Evolutionary conservation across 176 grass and related monocot species (phyloP), one percentile per base, ranked within the genome.

Genomic region (Otatea glauca): DNA sequence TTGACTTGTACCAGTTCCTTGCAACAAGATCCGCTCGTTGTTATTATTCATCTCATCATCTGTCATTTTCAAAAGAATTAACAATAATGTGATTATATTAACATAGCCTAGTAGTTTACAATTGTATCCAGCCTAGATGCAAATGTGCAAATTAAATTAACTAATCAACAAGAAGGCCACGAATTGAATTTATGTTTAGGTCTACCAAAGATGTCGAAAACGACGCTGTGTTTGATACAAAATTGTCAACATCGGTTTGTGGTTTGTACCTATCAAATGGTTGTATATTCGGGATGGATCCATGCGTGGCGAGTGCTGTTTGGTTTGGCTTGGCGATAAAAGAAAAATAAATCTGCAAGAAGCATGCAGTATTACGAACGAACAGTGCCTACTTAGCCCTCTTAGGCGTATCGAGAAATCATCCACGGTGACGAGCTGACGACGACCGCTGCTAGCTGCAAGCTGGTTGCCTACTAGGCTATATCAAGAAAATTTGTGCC

Each of bases 1-100:
- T 88, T 88, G 86, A 77, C 86, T 59, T 63, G 42, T 11, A 71
- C 20, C 13, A 7, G 9, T 72, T 78, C 64, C 75, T 71, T 7
- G 43, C 12, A 35, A 34, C 64, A 70, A 70, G 73, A 66, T 66
- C 83, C 41, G 21, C 59, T 35, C 25, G 27, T 14, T 21, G 20
- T 18, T 18, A 60, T 37, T 83, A 29, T 48, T 62, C 65, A 77
- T 71, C 9, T 34, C 41, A 60, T 39, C 38, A 21, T 11, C n/a
- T 42, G 12, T 44, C 60, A 81, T 29, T 87, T 79, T 41, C 6
- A 85, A 74, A 49, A 2, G 2, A 64, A 12, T 43, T 25, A 42
- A 27, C 6, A 20, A 20, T 47, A 9, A 20, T 48, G 60, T 21
- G 42, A 27, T 11, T 35, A 34, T 18, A 9, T 21, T 23, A 59